A percentile compares a stretch with the other conserved stretches of the same genome.
Conservation (phyloP, 768 basidiomycete species). For the Podaxis mareebaensis region DNA sequence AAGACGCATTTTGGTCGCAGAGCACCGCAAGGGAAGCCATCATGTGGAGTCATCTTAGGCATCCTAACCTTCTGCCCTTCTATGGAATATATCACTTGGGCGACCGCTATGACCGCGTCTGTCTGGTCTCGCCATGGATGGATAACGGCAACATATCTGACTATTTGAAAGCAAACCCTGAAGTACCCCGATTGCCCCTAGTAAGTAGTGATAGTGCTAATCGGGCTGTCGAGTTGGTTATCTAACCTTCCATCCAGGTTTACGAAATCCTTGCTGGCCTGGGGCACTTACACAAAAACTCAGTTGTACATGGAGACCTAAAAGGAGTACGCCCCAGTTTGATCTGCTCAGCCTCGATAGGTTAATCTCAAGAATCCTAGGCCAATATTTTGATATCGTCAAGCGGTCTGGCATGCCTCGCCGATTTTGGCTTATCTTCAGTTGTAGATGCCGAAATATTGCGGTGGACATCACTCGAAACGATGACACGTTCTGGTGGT, state of each 20-base stretch:
- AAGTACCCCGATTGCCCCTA: slow-evolving; percentile 18
- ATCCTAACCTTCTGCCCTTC: slow-evolving; percentile 38
- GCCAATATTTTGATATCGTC: slow-evolving; percentile 21
- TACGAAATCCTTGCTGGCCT: slow-evolving; percentile 17
- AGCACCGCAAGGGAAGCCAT: slow-evolving; percentile 24
- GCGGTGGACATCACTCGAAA: slow-evolving; percentile 20
- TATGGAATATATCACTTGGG: slow-evolving; percentile 31
- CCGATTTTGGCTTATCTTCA: slow-evolving; percentile 25
- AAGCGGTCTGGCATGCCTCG: slow-evolving; percentile 21
- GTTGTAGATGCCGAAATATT: slow-evolving; percentile 17
- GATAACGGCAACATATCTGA: slow-evolving; percentile 34
- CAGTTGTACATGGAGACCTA: slow-evolving; percentile 22
- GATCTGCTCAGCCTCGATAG: no score
- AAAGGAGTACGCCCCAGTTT: slow-evolving; percentile 20
- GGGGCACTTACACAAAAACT: slow-evolving; percentile 18
- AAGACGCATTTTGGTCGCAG: neutral
- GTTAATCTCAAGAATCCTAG: slow-evolving; percentile 5
- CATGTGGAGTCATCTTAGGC: slow-evolving; percentile 30
- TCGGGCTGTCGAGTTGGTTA: neutral
- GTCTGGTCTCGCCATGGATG: slow-evolving; percentile 42
- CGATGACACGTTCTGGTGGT: slow-evolving; percentile 18
- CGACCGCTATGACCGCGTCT: slow-evolving; percentile 29
- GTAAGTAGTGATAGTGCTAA: neutral
- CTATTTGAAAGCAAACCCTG: slow-evolving; percentile 23
- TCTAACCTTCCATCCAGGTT: neutral